These are phyloP conservation scores for Aspergillus intermedius DNA, from an alignment of 2,329 filamentous ascomycete species.

Conservation along the genomic window DNA sequence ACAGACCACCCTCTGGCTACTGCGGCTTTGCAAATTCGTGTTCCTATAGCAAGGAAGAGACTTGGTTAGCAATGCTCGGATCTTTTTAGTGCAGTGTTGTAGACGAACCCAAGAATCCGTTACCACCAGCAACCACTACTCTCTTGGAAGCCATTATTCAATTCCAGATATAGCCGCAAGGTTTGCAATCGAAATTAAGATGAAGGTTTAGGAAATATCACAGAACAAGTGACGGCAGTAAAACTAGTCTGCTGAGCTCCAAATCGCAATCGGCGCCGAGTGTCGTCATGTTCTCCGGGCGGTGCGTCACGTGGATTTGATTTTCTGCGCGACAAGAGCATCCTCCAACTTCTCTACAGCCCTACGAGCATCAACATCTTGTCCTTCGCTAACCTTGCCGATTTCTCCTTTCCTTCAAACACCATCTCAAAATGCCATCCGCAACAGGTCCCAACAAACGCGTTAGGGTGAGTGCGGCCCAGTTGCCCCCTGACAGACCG, in stretches of 20 bases:
- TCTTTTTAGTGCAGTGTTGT: slow-evolving; percentile 1
- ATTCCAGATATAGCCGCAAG: neutral
- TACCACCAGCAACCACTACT: slow-evolving; percentile 87
- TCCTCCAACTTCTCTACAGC: neutral
- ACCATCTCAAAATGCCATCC: slow-evolving; percentile 43
- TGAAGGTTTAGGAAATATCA: neutral
- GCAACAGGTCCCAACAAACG: slow-evolving; percentile 48
- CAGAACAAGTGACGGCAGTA: neutral
- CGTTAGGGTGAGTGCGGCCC: slow-evolving; percentile 36
- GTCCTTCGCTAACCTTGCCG: too few species aligned
- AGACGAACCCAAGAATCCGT: slow-evolving; percentile 73
- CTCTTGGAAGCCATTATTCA: slow-evolving; percentile 58
- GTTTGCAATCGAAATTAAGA: too few species aligned
- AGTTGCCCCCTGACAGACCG: neutral
- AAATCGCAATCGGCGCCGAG: neutral
- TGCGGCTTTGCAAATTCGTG: slow-evolving; percentile 84
- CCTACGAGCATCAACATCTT: neutral
- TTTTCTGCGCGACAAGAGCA: neutral
- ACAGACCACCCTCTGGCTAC: slow-evolving; percentile 84
- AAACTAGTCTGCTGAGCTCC: neutral
- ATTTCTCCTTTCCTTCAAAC: neutral
- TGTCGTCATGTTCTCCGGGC: neutral
- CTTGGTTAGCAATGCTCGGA: neutral
- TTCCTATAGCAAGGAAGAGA: slow-evolving; percentile 39
- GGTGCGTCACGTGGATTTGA: neutral